These are phyloP conservation scores for Byssochlamys sp. DNA, from an alignment of 2,329 filamentous ascomycete genomes.

Conservation along the genomic window DNA sequence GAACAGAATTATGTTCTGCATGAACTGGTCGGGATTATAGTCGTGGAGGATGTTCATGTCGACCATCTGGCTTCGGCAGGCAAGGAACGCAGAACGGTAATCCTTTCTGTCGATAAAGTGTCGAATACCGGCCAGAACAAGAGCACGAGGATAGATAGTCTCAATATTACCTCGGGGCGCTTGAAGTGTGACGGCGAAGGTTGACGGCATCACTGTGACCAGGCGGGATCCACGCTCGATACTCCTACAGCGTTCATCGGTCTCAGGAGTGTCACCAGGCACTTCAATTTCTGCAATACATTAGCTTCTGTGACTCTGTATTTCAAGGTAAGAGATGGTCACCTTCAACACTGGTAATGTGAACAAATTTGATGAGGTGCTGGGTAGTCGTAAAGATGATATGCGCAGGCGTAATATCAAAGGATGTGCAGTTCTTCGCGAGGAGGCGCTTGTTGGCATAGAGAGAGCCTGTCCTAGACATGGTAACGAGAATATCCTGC, in stretches of 20 bases:
- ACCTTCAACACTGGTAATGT: slow-evolving; percentile 61
- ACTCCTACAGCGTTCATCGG: slow-evolving; percentile 80
- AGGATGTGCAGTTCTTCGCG: slow-evolving; percentile 84
- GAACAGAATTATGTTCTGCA: slow-evolving; percentile 65
- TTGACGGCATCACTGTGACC: slow-evolving; percentile 79
- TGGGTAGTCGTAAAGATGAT: slow-evolving; percentile 86
- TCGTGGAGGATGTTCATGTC: slow-evolving; percentile 98
- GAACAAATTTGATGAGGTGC: slow-evolving; percentile 88
- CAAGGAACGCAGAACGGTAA: slow-evolving; percentile 73
- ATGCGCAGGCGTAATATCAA: slow-evolving; percentile 69
- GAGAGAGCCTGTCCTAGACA: slow-evolving; percentile 67
- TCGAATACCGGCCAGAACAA: slow-evolving; percentile 84
- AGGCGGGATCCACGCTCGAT: slow-evolving; percentile 82
- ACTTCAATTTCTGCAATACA: slow-evolving; percentile 60
- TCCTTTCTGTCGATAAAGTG: slow-evolving; percentile 68
- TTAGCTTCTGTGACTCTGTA: slow-evolving; percentile 1
- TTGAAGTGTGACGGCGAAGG: slow-evolving; percentile 76
- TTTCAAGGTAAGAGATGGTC: slow-evolving; percentile 13
- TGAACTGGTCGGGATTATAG: slow-evolving; percentile 77
- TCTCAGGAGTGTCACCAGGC: slow-evolving; percentile 78
- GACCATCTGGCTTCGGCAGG: slow-evolving; percentile 84
- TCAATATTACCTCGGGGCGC: slow-evolving; percentile 95
- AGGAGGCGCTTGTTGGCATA: slow-evolving; percentile 67
- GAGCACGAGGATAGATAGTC: slow-evolving; percentile 83
- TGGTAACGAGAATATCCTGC: slow-evolving; percentile 49